These are phyloP conservation scores for Fusarium luffae DNA, from an alignment of 2,329 filamentous ascomycete species.

Conservation along the genomic window DNA sequence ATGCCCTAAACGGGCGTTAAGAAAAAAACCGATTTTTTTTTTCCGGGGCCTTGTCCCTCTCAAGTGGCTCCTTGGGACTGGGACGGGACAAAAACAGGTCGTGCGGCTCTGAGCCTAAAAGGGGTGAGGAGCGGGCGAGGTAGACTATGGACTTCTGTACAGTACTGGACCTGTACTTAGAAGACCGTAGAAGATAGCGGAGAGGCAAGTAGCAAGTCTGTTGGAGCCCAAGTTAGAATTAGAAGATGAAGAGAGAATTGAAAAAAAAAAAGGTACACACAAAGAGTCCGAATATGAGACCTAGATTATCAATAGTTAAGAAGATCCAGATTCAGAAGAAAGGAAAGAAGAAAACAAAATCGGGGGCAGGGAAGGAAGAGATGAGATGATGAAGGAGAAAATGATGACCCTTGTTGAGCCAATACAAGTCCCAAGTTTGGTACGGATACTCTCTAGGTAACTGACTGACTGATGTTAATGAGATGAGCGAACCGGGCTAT, in stretches of 20 bases:
- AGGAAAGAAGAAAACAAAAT: constrained; percentile 5
- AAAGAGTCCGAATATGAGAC: constrained; percentile 13
- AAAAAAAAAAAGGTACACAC: constrained; percentile 19
- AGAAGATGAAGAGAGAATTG: constrained; percentile 9
- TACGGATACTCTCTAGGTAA: not conserved
- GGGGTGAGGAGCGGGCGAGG: constrained; percentile 19
- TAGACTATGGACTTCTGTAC: not conserved
- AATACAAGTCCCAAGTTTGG: constrained; percentile 17
- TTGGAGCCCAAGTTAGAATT: constrained; percentile 16
- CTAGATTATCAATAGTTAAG: not conserved
- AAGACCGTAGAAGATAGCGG: not conserved
- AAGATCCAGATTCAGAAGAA: not conserved
- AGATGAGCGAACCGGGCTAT: constrained; percentile 30
- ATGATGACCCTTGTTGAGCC: constrained; percentile 30
- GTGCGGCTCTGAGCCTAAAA: constrained; percentile 38
- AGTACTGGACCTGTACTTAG: constrained; percentile 3
- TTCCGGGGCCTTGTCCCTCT: constrained; percentile 37
- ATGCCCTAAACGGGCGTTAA: constrained; percentile 51
- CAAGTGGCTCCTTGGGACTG: constrained; percentile 33
- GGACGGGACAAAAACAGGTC: constrained; percentile 18
- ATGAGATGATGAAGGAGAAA: constrained; percentile 39
- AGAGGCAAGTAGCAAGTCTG: constrained; percentile 4
- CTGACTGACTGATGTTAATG: constrained; percentile 11
- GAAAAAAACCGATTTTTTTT: constrained; percentile 46
- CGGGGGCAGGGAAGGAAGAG: constrained; percentile 23